Percentiles rank a stretch among this genome's conserved stretches.
Evolutionary conservation across 257 asterid species (phyloP).

Genomic region (Coffea eugenioides): DNA sequence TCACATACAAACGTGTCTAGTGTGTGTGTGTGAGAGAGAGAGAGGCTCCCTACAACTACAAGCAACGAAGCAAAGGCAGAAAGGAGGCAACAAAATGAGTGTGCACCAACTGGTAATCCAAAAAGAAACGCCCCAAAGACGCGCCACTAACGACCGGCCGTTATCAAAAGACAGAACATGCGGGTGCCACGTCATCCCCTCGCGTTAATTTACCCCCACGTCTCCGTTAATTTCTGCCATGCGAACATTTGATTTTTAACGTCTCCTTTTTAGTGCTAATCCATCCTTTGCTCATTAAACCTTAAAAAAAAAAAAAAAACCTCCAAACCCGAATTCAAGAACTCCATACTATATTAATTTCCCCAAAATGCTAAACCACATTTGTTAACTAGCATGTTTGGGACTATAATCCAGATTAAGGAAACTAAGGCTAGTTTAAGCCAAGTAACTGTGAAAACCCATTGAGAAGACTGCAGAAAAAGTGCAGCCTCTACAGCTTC

Average conservation of each 20-base stretch:
- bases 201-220: constrained; percentile 43
- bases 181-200: constrained; percentile 40
- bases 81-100: neutral
- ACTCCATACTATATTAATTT: constrained; percentile 6
- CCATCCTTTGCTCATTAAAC: neutral
- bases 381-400: neutral
- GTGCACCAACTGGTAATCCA: constrained; percentile 4
- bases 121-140: constrained; percentile 20
- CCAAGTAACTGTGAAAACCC: neutral
- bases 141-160: constrained; percentile 47
- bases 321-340: neutral
- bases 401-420: neutral
- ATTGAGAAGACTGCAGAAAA: neutral
- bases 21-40: neutral
- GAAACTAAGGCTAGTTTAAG: neutral
- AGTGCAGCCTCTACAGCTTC: constrained; percentile 15
- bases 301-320: neutral
- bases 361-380: neutral
- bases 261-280: constrained; percentile 3
- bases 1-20: too few relatives aligned
- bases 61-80: too few relatives aligned
- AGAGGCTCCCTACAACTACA: too few relatives aligned
- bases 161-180: constrained; percentile 28
- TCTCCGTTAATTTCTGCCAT: constrained; percentile 27
- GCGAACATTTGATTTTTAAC: constrained; percentile 15